Evolutionary conservation across 306 rosid genomes (phyloP).

Genomic region (Glycine soja): DNA sequence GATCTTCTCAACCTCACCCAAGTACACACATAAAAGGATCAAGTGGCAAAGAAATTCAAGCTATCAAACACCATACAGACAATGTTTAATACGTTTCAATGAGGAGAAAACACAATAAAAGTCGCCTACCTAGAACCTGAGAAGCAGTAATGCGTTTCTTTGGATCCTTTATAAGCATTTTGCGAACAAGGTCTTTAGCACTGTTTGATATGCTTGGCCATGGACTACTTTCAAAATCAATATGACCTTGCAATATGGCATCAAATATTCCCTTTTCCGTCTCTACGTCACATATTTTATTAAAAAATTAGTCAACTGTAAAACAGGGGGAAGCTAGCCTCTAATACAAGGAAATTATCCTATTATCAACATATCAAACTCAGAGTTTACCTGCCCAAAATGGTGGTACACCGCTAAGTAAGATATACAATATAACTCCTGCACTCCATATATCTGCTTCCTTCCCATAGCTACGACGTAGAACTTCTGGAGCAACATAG

Average conservation of each 20-base stretch:
- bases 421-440: conserved; percentile 80
- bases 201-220: conserved; percentile 85
- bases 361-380: background rate
- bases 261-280: conserved; percentile 90
- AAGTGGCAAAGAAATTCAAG: background rate
- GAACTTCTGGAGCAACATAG: conserved; percentile 91
- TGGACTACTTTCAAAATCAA: conserved; percentile 79
- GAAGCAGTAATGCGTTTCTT: conserved; percentile 77
- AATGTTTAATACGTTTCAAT: background rate
- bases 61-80: background rate
- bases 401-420: conserved; percentile 91
- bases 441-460: conserved; percentile 92
- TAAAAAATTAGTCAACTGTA: conserved; percentile 29
- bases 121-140: conserved; percentile 75
- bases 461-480: conserved; percentile 78
- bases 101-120: conserved; percentile 2
- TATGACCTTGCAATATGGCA: conserved; percentile 73
- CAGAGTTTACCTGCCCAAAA: conserved; percentile 85
- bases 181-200: conserved; percentile 87
- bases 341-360: conserved; percentile 18
- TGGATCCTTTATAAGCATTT: conserved; percentile 84
- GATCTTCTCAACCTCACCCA: conserved; percentile 6
- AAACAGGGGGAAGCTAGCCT: background rate
- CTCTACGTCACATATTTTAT: conserved; percentile 57
- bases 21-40: background rate